Evolutionary conservation across 2,329 filamentous ascomycete genomes (phyloP).

Genomic region (Allantophomopsis lycopodina): DNA sequence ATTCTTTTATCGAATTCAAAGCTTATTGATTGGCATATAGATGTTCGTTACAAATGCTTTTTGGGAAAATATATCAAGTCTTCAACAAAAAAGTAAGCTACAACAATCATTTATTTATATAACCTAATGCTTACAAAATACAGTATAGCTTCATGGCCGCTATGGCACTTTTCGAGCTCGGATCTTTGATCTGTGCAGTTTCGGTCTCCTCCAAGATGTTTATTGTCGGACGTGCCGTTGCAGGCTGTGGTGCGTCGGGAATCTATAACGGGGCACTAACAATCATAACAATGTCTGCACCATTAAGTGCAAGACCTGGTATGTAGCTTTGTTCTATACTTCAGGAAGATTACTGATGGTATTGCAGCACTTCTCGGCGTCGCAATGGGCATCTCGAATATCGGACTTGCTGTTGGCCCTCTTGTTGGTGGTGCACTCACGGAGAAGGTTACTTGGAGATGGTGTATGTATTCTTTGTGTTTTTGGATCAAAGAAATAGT

Average conservation of each 20-base stretch:
- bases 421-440: constrained; percentile 19
- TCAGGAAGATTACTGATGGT: constrained; percentile 5
- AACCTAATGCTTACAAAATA: not conserved
- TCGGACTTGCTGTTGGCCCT: constrained; percentile 10
- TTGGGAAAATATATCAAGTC: constrained; percentile 34
- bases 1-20: not conserved
- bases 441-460: constrained; percentile 19
- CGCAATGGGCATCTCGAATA: constrained; percentile 7
- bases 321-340: constrained; percentile 1
- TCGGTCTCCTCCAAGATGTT: constrained; percentile 33
- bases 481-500: not conserved
- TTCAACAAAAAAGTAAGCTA: constrained; percentile 19
- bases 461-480: constrained; percentile 12
- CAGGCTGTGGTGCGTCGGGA: constrained; percentile 35
- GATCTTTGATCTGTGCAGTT: constrained; percentile 35
- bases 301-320: constrained; percentile 2
- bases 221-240: constrained; percentile 37
- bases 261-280: constrained; percentile 33
- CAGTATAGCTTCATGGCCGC: constrained; percentile 5
- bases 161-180: constrained; percentile 37
- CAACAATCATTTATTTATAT: constrained; percentile 3
- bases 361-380: constrained; percentile 11
- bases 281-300: constrained; percentile 26
- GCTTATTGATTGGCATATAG: constrained; percentile 16
- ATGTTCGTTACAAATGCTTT: constrained; percentile 33